These are phyloP conservation scores for Aspergillus novoparasiticus DNA, from an alignment of 2,329 filamentous ascomycete species.

Conservation along the genomic window DNA sequence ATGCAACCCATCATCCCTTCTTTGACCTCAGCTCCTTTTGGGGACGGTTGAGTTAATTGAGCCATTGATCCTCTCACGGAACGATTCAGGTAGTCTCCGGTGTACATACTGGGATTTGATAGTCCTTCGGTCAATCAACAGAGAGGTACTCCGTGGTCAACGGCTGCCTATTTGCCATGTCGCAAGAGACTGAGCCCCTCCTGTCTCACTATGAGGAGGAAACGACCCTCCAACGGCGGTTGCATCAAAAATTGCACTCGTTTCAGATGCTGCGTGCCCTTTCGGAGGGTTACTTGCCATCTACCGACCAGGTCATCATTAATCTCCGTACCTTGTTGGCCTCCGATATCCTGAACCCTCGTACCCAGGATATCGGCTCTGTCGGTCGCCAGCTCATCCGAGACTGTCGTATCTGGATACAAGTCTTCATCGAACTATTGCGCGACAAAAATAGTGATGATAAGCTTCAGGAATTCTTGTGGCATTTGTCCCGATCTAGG, in stretches of 20 bases:
- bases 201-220: constrained; percentile 76
- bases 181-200: constrained; percentile 72
- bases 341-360: constrained; percentile 75
- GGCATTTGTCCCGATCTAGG: constrained; percentile 76
- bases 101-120: background rate
- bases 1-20: constrained; percentile 10
- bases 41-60: background rate
- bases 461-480: constrained; percentile 89
- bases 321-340: constrained; percentile 79
- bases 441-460: constrained; percentile 80
- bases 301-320: constrained; percentile 78
- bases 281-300: constrained; percentile 85
- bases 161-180: constrained; percentile 23
- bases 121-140: constrained; percentile 1
- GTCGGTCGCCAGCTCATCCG: constrained; percentile 74
- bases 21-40: background rate
- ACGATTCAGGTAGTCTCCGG: background rate
- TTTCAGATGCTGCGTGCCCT: constrained; percentile 90
- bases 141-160: background rate
- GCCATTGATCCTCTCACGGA: background rate
- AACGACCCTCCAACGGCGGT: constrained; percentile 72
- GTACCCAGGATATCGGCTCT: constrained; percentile 73
- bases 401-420: constrained; percentile 72
- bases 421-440: constrained; percentile 78
- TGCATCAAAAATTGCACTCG: constrained; percentile 87